Evolutionary conservation across 2,329 filamentous ascomycete species (phyloP), one percentile per base, ranked within the genome.

Genomic region (Ciborinia camelliae): DNA sequence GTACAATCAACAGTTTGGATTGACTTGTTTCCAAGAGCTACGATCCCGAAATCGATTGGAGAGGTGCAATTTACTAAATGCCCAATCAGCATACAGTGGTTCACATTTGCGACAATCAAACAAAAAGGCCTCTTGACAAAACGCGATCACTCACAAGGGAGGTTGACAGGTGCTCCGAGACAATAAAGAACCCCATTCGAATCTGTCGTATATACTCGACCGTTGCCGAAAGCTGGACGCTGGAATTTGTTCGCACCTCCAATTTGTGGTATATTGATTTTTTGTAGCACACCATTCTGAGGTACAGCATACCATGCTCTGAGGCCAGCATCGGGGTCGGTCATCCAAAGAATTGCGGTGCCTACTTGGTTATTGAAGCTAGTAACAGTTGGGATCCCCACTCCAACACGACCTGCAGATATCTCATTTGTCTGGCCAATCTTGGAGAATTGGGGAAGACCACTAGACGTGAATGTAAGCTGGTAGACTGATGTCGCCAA

Each of bases 141-240:
- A n/a, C n/a, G n/a, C n/a, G n/a, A 12, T 6, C 0, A 47, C 55
- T 20, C 28, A 58, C 55, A 62, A 1, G 77, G 75, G 18, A 78
- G 64, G 59, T 75, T 75, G 58, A 78, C 76, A 14, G 77, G 76
- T 10, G 76, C 74, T 5, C 74, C 74, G n/a, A 73, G 65, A 53
- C 71, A 71, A 35, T 72, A 71, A 4, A 75, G 59, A 45, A 66
- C 61, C 12, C 70, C 73, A 53, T 70, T 71, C 7, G 68, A 65
- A 52, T 72, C 73, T 10, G 72, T 68, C n/a, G 66, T 65, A 65
- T 77, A 77, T 20, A 76, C 69, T 51, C 72, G 62, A 12, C 71
- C 71, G 59, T 79, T 72, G 18, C 77, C 77, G 66, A 79, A 79
- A 7, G 74, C 73, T 9, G 77, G 77, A 43, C 77, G 68, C n/a